Conservation (phyloP, 148 eudicot genomes). For the Limonium bicolor region DNA sequence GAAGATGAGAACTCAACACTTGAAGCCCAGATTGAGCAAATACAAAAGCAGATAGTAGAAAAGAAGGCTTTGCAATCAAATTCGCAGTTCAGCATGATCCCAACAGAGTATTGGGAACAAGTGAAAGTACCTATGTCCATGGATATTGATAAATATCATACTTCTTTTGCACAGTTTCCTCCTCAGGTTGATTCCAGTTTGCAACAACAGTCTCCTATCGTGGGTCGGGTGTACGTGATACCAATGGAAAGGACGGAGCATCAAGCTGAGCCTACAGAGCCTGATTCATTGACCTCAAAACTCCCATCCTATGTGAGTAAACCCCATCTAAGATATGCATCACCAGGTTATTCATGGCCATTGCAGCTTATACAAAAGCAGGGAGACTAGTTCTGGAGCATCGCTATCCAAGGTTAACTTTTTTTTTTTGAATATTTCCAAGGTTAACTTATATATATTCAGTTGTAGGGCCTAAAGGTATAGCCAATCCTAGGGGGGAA, state of each 20-base stretch:
- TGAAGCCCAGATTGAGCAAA: conserved; percentile 35
- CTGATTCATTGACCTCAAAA: conserved; percentile 15
- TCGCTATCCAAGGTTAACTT: too few relatives aligned
- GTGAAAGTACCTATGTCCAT: too few relatives aligned
- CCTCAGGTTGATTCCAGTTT: too few relatives aligned
- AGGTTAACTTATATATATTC: too few relatives aligned
- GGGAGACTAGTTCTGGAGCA: too few relatives aligned
- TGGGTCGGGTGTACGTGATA: conserved; percentile 45
- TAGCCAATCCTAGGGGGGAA: too few relatives aligned
- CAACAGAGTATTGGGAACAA: conserved; percentile 18
- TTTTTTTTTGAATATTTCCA: too few relatives aligned
- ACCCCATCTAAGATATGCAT: conserved; percentile 74
- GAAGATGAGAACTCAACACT: conserved; percentile 53
- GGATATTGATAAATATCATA: too few relatives aligned
- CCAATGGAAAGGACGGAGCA: conserved; percentile 33
- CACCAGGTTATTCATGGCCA: conserved; percentile 64
- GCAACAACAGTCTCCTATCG: conserved; percentile 23
- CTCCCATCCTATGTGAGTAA: conserved; percentile 43
- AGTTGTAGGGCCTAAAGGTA: too few relatives aligned
- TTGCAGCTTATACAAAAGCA: conserved; percentile 39
- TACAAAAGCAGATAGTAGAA: conserved; percentile 30
- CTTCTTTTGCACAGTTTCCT: too few relatives aligned
- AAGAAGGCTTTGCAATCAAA: conserved; percentile 11
- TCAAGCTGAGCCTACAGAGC: conserved; percentile 18
- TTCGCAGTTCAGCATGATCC: conserved; percentile 15